Base-by-base conservation (phyloP, 192 early-diverging fungal genomes). In the Coemansia sp. region DNA sequence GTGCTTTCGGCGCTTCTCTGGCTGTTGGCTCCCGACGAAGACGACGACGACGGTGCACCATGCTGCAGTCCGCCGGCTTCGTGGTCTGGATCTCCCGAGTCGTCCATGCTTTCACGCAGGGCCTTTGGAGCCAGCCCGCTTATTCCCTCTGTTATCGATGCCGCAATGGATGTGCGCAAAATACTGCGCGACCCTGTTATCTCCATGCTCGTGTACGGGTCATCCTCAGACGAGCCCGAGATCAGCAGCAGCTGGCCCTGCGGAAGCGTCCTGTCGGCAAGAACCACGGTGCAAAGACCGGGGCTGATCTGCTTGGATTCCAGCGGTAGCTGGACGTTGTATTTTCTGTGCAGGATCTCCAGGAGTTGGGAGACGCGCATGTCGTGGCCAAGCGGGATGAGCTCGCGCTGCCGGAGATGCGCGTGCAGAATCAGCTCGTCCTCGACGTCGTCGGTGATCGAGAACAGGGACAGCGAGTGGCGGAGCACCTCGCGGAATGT, bases 141-240 rank as follows among this genome's bases (percentile, higher is more conserved):
- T 50, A 70, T 65, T 23, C 64, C 61, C 34, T 68, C 67, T 42
- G 53, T 50, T 2, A 64, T 41, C 20, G 74, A 65, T 22, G 74
- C 67, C 2, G 74, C 63, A 61, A 75, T 61, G 19, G 74, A 75
- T 1, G 74, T 75, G 47, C 74, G 74, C 50, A 75, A 57, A 6
- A 75, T 65, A 55, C 41, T 70, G 50, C 50, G 67, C 36, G 67
- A 66, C 8, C 62, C 64, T 1, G 48, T 36, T 6, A 11, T 50
- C 6, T 65, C 74, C 50, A 70, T 38, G 27, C 27, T 47, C 42
- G 36, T 53, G 42, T 75, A 75, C 6, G 74, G 74, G 61, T 70
- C 74, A 29, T 75, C 67, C 44, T 70, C 74, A 30, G 64, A 38
- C 6, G 59, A 36, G 28, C 30, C 23, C 15, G 44, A 23, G 19